These are phyloP conservation scores for Acacia acuminata DNA, from an alignment of 306 rosid species.

Conservation along the genomic window DNA sequence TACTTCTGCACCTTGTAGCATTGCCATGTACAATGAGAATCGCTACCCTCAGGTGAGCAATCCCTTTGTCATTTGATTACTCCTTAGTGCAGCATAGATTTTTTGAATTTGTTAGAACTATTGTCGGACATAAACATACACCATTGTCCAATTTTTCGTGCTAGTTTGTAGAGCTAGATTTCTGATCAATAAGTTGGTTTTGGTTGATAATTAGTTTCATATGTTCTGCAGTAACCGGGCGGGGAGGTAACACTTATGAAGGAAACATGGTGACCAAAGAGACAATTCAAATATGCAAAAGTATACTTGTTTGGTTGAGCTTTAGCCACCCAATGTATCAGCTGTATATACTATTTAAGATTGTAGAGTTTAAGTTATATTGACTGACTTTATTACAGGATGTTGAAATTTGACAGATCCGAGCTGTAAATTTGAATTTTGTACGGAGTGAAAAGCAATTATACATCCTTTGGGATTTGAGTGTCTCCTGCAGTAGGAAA, in stretches of 20 bases:
- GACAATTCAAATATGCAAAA: conserved; percentile 1
- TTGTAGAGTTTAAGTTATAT: conserved; percentile 34
- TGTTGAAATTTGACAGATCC: conserved; percentile 34
- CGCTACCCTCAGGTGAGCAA: conserved; percentile 55
- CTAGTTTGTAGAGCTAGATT: conserved; percentile 6
- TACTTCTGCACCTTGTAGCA: conserved; percentile 51
- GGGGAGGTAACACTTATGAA: conserved; percentile 2
- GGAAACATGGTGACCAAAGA: conserved; percentile 31
- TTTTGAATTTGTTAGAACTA: background rate
- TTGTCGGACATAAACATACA: background rate
- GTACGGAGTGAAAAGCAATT: conserved; percentile 35
- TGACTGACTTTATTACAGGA: conserved; percentile 22
- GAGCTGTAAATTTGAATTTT: conserved; percentile 45
- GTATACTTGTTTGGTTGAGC: conserved; percentile 16
- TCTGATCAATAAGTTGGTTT: background rate
- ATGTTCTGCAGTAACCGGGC: conserved; percentile 58
- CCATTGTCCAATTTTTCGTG: background rate
- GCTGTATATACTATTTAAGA: conserved; percentile 49
- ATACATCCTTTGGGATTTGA: background rate
- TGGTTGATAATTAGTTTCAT: conserved; percentile 25
- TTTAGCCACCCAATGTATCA: conserved; percentile 20
- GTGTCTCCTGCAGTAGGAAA: conserved; percentile 10
- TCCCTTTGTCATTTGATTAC: conserved; percentile 10
- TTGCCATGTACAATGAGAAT: conserved; percentile 60
- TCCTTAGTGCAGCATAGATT: background rate